These are phyloP conservation scores for Tylopilus sp. DNA, from an alignment of 768 basidiomycete genomes.

Conservation along the genomic window DNA sequence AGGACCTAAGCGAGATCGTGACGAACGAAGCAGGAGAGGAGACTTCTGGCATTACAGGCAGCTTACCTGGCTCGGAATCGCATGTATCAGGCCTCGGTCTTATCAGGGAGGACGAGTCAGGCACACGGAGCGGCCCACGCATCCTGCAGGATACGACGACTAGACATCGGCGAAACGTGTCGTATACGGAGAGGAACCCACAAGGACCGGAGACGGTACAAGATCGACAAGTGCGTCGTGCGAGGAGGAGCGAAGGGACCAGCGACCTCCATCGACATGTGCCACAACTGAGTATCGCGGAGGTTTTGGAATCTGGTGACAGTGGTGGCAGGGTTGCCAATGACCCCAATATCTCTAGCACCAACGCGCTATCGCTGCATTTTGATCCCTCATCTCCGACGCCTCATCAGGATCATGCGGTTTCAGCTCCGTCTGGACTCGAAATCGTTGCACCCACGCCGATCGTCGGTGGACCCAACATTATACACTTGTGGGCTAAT, in stretches of 20 bases:
- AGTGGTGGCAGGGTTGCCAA: conserved; percentile 14
- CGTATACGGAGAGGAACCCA: conserved; percentile 17
- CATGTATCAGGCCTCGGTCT: conserved; percentile 27
- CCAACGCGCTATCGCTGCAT: conserved; percentile 34
- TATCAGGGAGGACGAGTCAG: conserved; percentile 30
- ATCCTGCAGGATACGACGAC: conserved; percentile 7
- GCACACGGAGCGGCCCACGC: conserved; percentile 8
- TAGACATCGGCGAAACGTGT: conserved; percentile 17
- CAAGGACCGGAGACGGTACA: conserved; percentile 9
- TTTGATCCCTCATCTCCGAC: conserved; percentile 34
- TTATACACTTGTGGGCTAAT: conserved; percentile 33
- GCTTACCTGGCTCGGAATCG: conserved; percentile 17
- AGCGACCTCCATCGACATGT: conserved; percentile 19
- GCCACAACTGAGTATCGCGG: conserved; percentile 21
- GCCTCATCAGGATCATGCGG: conserved; percentile 18
- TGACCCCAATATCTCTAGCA: conserved; percentile 23
- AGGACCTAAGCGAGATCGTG: conserved; percentile 8
- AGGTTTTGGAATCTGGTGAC: conserved; percentile 17
- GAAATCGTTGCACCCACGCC: conserved; percentile 34
- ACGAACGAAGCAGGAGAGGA: conserved; percentile 18
- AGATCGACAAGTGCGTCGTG: conserved; percentile 19
- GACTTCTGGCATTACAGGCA: conserved; percentile 20
- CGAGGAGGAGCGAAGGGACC: conserved; percentile 22
- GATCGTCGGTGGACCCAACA: conserved; percentile 33
- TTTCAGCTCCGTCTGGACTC: conserved; percentile 25